Conservation (phyloP, 2,329 filamentous ascomycete genomes). For the Xylaria sp. region DNA sequence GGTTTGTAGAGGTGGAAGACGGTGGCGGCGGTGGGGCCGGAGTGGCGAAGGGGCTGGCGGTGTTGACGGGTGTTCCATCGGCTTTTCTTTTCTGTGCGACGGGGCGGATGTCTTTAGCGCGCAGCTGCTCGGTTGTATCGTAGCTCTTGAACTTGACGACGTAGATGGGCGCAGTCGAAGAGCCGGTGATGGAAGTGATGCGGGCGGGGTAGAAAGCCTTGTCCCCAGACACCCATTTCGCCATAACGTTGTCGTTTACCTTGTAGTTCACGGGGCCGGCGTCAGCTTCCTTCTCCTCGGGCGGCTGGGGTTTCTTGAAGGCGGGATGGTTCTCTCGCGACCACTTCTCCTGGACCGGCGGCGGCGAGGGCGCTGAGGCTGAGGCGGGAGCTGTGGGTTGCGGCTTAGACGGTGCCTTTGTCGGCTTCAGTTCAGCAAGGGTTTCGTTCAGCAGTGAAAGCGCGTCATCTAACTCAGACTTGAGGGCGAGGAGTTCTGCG, state of each 20-base stretch:
- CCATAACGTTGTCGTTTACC: constrained; percentile 89
- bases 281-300: constrained; percentile 64
- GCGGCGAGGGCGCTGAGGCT: constrained; percentile 58
- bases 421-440: constrained; percentile 81
- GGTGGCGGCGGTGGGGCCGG: constrained; percentile 49
- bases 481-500: constrained; percentile 78
- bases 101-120: constrained; percentile 84
- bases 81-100: constrained; percentile 86
- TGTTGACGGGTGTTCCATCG: constrained; percentile 72
- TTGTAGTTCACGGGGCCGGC: constrained; percentile 71
- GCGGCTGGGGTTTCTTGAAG: constrained; percentile 67
- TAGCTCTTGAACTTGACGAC: constrained; percentile 96
- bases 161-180: constrained; percentile 89
- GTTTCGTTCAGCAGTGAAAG: constrained; percentile 81
- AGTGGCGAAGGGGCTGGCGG: constrained; percentile 50
- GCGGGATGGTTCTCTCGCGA: constrained; percentile 83
- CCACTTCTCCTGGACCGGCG: constrained; percentile 76
- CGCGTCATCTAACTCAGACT: constrained; percentile 82
- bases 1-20: constrained; percentile 51
- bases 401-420: constrained; percentile 58
- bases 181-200: constrained; percentile 94
- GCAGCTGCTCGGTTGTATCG: constrained; percentile 82
- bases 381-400: constrained; percentile 41
- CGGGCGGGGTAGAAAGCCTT: constrained; percentile 90
- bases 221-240: constrained; percentile 91